phyloP scores from a whole-genome alignment of 2,329 filamentous ascomycete species.

The Botryotinia convoluta region DNA sequence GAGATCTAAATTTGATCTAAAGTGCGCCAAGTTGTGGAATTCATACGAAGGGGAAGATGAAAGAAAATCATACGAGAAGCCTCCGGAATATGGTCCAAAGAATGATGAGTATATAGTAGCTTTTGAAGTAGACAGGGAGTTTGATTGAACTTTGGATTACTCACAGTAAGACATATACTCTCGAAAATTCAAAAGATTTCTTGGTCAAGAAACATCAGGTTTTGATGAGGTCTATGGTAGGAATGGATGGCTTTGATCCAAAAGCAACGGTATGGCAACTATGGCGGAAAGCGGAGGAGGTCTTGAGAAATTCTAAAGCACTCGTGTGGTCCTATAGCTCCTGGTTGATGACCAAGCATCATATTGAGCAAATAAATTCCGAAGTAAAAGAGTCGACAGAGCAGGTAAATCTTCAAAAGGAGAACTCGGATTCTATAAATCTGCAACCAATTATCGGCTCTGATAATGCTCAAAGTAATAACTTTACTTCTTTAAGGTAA shows the following conservation, averaged over 20 bases:
- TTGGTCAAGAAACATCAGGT: too few species aligned
- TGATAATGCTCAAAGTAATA: not conserved
- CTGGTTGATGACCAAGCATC: not conserved
- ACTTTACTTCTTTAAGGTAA: not conserved
- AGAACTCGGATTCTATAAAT: not conserved
- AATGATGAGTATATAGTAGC: too few species aligned
- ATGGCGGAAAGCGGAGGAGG: not conserved
- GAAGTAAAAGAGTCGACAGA: not conserved
- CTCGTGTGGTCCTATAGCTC: not conserved
- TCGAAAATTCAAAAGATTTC: too few species aligned
- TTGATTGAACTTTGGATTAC: too few species aligned
- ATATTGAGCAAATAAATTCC: not conserved
- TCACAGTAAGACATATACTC: too few species aligned
- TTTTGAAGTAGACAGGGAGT: too few species aligned
- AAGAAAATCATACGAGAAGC: too few species aligned
- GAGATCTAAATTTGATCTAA: too few species aligned
- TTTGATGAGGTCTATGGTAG: not conserved
- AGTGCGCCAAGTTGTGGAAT: too few species aligned
- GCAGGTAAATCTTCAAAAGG: not conserved
- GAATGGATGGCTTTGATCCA: not conserved
- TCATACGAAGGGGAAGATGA: too few species aligned
- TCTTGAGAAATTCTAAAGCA: not conserved
- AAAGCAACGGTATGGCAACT: not conserved
- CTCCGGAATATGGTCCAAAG: too few species aligned
- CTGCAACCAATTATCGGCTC: not conserved